Base-by-base conservation (phyloP, 2,329 filamentous ascomycete genomes). In the Ophiosphaerella herpotricha region DNA sequence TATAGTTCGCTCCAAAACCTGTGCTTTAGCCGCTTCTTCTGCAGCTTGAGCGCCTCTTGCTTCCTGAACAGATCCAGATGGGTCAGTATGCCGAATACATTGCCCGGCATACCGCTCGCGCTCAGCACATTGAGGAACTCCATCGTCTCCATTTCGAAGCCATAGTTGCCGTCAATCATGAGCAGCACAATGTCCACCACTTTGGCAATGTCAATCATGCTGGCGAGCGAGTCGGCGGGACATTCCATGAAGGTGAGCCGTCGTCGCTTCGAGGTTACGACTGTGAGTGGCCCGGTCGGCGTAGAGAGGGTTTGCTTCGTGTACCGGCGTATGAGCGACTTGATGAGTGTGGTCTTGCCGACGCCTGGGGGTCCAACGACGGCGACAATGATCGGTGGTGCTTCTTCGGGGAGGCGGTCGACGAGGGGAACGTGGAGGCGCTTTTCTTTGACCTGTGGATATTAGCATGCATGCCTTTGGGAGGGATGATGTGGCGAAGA, bases 141-240 rank as follows among this genome's bases (percentile, higher is more conserved):
- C 94, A 99, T 99, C 0, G 94, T 99, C 81, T 99, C 94, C 94
- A 99, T 99, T 77, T 99, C 94, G 70, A 99, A 99, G 12, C 94
- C 95, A 67, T 89, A 99, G 76, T 97, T 97, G 48, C 94, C 95
- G 70, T 99, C 94, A 63, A 99, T 99, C 90, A 99, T 94, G 48
- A 99, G 82, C 42, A 99, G 81, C 5, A 97, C 90, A 65, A 99
- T 97, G 72, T 99, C 94, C 14, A 95, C 94, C 37, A 99, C 90
- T 76, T 99, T 99, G 52, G 94, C 90, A 48, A 97, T 83, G 74
- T 99, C 94, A 58, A 99, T 92, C 90, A 97, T 97, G 60, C 90
- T 89, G 55, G 95, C 92, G 46, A 99, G 84, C 63, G 94, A 91
- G 70, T 97, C 84, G 55, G 83, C 93, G n/a, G 95, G 92, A 68